Evolutionary conservation across 257 asterid species (phyloP), one percentile per base, ranked within the genome.

Genomic region (Fraxinus excelsior): DNA sequence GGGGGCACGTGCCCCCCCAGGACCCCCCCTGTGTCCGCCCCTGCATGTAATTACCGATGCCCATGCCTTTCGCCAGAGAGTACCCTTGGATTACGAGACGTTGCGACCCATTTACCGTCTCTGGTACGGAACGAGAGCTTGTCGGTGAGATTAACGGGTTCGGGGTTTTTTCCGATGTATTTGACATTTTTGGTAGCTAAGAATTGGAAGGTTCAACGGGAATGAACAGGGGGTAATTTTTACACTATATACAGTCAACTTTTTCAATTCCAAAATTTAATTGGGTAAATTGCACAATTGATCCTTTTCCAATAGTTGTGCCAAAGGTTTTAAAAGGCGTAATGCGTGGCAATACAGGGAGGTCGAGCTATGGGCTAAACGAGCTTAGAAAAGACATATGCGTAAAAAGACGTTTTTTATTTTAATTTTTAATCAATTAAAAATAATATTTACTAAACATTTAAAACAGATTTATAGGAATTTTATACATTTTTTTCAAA

Each of bases 61-160:
- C 97, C 91, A 92, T 87, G 6, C 96, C 97, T 80, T 90, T 92
- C 1, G 91, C 90, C 66, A 92, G 79, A 16, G 96, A 92, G 80
- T 90, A 92, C 0, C 97, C 97, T 78, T 85, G 90, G 83, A 92
- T 90, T 76, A 83, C 89, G 78, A 92, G 91, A n/a, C 78, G 83
- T 81, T 92, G 97, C 44, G 97, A 92, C 19, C 96, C 94, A 66
- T 87, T 92, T 12, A 90, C 83, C 60, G 96, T 92, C 81, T 86
- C 91, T 21, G 93, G 90, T 21, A 92, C 85, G 67, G 90, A 90
- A 7, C 88, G 84, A 7, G 97, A 90, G 86, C 90, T 89, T 72
- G 93, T 89, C 70, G 91, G 91, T 0, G 89, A 83, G 74, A 77
- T 68, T 51, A 83, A 31, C 23, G 72, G 76, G 68, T 71, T 80